A percentile compares a stretch with the other conserved stretches of the same genome.
phyloP scores from a whole-genome alignment of 108 stramenopile genomes.

The Thalassiosira profunda region DNA sequence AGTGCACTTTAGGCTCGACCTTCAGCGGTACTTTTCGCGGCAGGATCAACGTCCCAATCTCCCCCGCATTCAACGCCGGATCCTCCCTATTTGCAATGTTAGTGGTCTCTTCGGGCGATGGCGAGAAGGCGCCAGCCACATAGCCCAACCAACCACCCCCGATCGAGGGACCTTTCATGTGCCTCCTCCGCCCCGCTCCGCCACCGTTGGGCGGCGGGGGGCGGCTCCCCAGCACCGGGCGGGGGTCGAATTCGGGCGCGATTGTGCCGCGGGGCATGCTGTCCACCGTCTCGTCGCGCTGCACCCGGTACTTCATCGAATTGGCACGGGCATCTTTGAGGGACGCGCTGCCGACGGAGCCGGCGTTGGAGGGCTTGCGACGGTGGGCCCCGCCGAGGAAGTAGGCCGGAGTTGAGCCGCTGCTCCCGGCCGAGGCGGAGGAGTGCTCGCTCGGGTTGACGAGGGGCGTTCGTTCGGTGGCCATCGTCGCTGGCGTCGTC shows the following conservation, averaged over 20 bases:
- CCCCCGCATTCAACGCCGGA: conserved; percentile 4
- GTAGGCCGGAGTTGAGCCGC: conserved; percentile 6
- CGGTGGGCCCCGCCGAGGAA: conserved; percentile 27
- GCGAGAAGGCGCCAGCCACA: not conserved
- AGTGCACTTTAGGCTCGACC: conserved; percentile 71
- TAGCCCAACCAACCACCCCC: conserved; percentile 35
- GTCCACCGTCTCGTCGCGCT: conserved; percentile 5
- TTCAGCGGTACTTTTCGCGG: conserved; percentile 59
- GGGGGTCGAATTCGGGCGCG: conserved; percentile 11
- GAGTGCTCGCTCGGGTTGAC: no score
- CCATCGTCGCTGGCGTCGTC: no score
- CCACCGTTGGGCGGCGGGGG: not conserved
- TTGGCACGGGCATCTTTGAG: no score
- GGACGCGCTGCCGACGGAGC: not conserved
- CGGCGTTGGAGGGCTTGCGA: not conserved
- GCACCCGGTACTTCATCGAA: no score
- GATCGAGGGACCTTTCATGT: conserved; percentile 34
- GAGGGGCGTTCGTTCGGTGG: no score
- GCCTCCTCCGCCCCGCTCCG: not conserved
- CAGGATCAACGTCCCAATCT: conserved; percentile 39
- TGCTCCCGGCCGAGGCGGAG: no score
- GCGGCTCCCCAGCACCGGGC: conserved; percentile 5
- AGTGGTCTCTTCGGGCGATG: not conserved
- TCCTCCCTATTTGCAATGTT: not conserved
- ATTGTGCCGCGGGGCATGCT: conserved; percentile 7